phyloP scores from a whole-genome alignment of 2,329 filamentous ascomycete genomes.

The Talaromyces verruculosus region DNA sequence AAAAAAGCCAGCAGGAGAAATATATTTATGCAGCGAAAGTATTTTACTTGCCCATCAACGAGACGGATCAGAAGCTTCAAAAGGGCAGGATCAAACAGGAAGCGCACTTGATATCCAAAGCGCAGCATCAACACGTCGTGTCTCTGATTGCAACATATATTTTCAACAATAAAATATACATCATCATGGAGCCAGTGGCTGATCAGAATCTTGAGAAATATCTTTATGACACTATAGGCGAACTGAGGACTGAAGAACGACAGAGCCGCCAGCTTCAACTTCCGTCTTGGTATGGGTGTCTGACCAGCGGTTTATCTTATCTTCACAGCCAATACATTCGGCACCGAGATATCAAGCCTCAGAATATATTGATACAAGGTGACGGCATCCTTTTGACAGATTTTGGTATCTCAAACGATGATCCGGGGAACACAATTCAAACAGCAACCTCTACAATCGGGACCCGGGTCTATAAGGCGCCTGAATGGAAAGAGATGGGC shows the following conservation, averaged over 20 bases:
- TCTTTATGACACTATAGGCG: not conserved
- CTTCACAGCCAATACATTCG: not conserved
- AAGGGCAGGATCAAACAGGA: not conserved
- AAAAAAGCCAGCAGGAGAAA: not conserved
- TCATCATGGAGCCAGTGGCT: not conserved
- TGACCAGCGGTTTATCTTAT: not conserved
- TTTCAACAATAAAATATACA: not conserved
- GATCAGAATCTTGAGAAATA: not conserved
- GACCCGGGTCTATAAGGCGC: not conserved
- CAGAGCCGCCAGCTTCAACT: not conserved
- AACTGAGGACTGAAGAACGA: not conserved
- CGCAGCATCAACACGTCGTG: not conserved
- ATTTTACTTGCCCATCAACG: not conserved
- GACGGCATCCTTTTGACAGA: not conserved
- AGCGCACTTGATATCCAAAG: not conserved
- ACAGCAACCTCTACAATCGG: not conserved
- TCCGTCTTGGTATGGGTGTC: not conserved
- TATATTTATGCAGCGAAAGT: not conserved
- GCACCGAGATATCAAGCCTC: not conserved
- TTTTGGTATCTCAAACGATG: not conserved
- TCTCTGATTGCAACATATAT: not conserved
- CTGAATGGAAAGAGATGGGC: not conserved
- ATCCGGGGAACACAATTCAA: not conserved
- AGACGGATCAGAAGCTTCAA: not conserved
- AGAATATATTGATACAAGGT: not conserved